These are phyloP conservation scores for Globisporangium camurandrum DNA, from an alignment of 352 stramenopile species.

Conservation along the genomic window DNA sequence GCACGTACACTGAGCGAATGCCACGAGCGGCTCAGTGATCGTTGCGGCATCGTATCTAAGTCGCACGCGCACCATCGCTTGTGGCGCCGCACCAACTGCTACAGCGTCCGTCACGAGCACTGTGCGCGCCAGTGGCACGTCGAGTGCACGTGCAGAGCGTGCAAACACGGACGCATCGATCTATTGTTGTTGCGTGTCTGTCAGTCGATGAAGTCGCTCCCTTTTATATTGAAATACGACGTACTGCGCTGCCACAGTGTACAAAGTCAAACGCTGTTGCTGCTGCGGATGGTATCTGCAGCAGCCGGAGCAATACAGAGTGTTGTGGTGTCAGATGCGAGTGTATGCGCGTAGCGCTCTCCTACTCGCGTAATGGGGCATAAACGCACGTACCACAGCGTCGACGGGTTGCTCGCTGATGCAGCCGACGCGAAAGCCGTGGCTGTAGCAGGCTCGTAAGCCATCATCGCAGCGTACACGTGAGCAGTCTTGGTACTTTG, in stretches of 20 bases:
- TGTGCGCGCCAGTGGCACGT: constrained; percentile 19
- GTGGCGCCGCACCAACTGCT: not conserved
- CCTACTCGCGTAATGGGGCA: not conserved
- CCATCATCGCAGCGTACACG: too few species aligned
- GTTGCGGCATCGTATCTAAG: not conserved
- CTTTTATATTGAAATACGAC: too few species aligned
- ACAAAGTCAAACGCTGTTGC: constrained; percentile 2
- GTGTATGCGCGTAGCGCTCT: not conserved
- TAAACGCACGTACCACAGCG: constrained; percentile 4
- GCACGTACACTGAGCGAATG: constrained; percentile 3
- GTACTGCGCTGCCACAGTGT: constrained; percentile 2
- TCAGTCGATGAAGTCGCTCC: not conserved
- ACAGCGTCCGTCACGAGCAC: constrained; percentile 19
- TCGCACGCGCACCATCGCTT: not conserved
- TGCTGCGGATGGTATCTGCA: not conserved
- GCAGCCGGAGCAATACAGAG: not conserved
- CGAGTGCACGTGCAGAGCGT: constrained; percentile 10
- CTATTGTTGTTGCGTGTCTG: not conserved
- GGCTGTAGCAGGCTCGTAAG: too few species aligned
- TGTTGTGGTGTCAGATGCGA: not conserved
- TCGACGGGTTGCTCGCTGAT: constrained; percentile 15
- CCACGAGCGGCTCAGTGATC: not conserved
- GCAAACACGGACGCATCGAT: constrained; percentile 12
- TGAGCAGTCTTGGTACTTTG: too few species aligned
- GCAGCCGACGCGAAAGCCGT: constrained; percentile 28